Base-by-base conservation (phyloP, 306 rosid species). In the Trifolium dubium region DNA sequence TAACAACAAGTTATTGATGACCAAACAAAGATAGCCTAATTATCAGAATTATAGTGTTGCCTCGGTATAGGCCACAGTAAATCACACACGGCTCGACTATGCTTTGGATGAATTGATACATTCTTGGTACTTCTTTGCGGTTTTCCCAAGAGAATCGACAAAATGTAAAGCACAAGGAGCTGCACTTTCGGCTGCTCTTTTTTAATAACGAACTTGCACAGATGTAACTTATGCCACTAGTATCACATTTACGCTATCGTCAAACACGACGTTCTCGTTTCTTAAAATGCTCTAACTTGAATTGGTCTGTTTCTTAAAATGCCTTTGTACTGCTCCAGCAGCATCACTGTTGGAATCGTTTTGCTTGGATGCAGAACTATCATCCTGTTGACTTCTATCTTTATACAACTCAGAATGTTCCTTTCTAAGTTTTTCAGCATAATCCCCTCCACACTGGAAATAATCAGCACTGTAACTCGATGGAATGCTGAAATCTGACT, bases 391-490 rank as follows among this genome's bases (percentile, higher is more conserved):
- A 73, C 73, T 87, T 86, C 80, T 88, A 66, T 87, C 92, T 72
- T 91, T 94, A 88, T 94, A 94, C 65, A 94, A 83, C 90, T 94
- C 99, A 0, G 97, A 97, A 85, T 94, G 97, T 67, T 94, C 98
- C 89, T 92, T 86, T 86, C 99, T 80, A 74, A 94, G 97, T 78
- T 88, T 94, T 81, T 94, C 99, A 72, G 99, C 96, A 86, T 94
- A 94, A 85, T 94, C 99, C 86, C 87, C 86, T 84, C 97, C 99
- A 40, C 99, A 97, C 80, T 94, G 99, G 82, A 94, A 94, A 86
- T 92, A 94, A 80, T 90, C 99, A 23, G 97, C 99, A 61, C 97
- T 94, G 64, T 88, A 94, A 81, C 99, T 94, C 10, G 97, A 76
- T 17, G 99, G 99, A 59, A 94, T 89, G 87, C 86, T 92, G 78